Base-by-base conservation (phyloP, 1,284 basidiomycete genomes). In the Trichosporon sp. region DNA sequence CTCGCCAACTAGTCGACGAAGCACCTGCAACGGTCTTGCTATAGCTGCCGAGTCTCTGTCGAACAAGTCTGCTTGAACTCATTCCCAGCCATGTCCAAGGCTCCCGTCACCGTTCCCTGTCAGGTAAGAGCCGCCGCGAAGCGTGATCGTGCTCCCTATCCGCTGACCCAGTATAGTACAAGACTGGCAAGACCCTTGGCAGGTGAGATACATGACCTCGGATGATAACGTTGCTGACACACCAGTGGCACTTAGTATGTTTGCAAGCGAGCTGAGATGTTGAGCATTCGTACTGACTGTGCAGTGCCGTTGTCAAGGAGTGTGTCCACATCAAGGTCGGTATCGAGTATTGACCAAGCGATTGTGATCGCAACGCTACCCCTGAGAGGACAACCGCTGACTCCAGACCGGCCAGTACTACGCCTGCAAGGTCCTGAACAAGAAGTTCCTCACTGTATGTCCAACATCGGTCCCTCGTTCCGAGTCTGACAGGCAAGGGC, bases 281-380 rank as follows among this genome's bases (percentile, higher is more conserved):
- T 3, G 8, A 32, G 3, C 11, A 19, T 33, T 10, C n/a, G 33
- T 34, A 62, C 61, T 56, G 16, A 58, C 63, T 78, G 32, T n/a
- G 19, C 64, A 81, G 79, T 68, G 84, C 84, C 16, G 82, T 85
- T 25, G 84, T 85, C 67, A 85, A 85, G 71, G 95, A 97, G 83
- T 95, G 93, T 54, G 92, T 97, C 14, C 95, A 97, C 76, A 91
- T 97, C 84, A 89, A 89, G 81, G 95, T 94, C 0, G 88, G 91
- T 66, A 23, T 14, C 13, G 49, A 27, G 49, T 31, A 27, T 29
- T 4, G 25, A 6, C 16, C 27, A 23, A 16, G 16, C 49, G 25
- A 54, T 29, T 3, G 23, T 21, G 34, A 37, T 21, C 21, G 23
- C 19, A 13, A 32, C 9, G 10, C 56, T 56, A 23, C 32, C 52